These are phyloP conservation scores for Cladophialophora psammophila DNA, from an alignment of 2,329 filamentous ascomycete genomes.

Conservation along the genomic window DNA sequence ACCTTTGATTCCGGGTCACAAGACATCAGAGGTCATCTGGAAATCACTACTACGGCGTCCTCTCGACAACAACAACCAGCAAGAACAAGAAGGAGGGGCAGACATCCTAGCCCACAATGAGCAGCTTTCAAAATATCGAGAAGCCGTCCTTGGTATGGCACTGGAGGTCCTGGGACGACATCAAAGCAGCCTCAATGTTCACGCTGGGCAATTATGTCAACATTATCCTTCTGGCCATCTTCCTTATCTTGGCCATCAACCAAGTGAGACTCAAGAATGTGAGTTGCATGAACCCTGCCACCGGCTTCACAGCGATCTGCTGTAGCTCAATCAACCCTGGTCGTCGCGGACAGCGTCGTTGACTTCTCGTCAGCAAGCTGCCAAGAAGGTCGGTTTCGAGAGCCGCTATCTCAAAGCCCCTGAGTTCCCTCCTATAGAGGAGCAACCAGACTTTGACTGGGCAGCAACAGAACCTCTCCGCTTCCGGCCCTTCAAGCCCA, in stretches of 20 bases:
- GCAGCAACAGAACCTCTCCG: slow-evolving; percentile 59
- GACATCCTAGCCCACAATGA: slow-evolving; percentile 17
- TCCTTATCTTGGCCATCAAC: slow-evolving; percentile 31
- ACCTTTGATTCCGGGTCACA: slow-evolving; percentile 11
- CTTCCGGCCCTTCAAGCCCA: slow-evolving; percentile 66
- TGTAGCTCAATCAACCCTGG: background rate
- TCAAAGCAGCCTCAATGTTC: slow-evolving; percentile 34
- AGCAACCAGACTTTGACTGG: slow-evolving; percentile 61
- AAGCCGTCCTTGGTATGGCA: slow-evolving; percentile 37
- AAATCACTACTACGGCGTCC: background rate
- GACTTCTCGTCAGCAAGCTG: slow-evolving; percentile 21
- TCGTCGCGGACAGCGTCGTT: background rate
- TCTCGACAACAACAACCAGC: background rate
- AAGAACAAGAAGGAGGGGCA: slow-evolving; percentile 5
- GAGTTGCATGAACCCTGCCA: background rate
- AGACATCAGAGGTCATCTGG: slow-evolving; percentile 18
- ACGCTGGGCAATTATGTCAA: slow-evolving; percentile 37
- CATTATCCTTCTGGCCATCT: slow-evolving; percentile 34
- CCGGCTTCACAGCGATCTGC: background rate
- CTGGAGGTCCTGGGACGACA: slow-evolving; percentile 35
- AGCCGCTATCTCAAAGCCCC: slow-evolving; percentile 36
- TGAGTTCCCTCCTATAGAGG: slow-evolving; percentile 45
- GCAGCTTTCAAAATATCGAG: slow-evolving; percentile 42
- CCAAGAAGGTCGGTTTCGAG: slow-evolving; percentile 32
- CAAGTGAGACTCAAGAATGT: slow-evolving; percentile 30